A percentile compares a stretch with the other conserved stretches of the same genome.
These are phyloP conservation scores for Linum trigynum DNA, from an alignment of 345 rosid genomes.

Conservation along the genomic window DNA sequence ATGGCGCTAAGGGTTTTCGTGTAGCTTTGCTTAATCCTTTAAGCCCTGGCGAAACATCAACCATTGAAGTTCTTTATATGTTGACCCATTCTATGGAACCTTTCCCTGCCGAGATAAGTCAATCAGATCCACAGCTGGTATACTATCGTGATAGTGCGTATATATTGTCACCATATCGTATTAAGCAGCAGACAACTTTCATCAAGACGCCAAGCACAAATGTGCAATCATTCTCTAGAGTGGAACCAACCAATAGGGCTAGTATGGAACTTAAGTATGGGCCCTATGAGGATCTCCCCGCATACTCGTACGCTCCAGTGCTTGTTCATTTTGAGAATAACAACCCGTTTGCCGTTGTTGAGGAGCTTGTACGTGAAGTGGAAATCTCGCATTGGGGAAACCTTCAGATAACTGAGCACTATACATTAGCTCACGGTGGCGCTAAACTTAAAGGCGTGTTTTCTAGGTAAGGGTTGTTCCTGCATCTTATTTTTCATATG, in stretches of 20 bases:
- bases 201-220: constrained; percentile 70
- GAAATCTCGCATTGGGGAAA: constrained; percentile 99
- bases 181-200: constrained; percentile 71
- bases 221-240: constrained; percentile 81
- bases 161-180: constrained; percentile 62
- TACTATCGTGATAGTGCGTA: constrained; percentile 70
- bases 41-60: constrained; percentile 44
- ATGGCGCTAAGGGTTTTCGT: constrained; percentile 50
- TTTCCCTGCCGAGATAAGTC: constrained; percentile 84
- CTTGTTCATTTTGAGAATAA: constrained; percentile 85
- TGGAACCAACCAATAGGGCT: constrained; percentile 67
- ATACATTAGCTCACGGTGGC: constrained; percentile 81
- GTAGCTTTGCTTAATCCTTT: constrained; percentile 51
- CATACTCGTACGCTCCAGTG: constrained; percentile 69
- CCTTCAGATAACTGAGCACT: constrained; percentile 79
- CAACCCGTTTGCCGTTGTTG: constrained; percentile 92
- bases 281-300: constrained; percentile 64
- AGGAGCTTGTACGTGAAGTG: constrained; percentile 88
- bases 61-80: constrained; percentile 79
- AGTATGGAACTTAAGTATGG: constrained; percentile 84
- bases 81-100: constrained; percentile 83
- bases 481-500: background rate
- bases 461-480: constrained; percentile 52
- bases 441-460: constrained; percentile 94
- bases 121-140: constrained; percentile 90